Percentiles rank a stretch among this genome's conserved stretches.
Evolutionary conservation across 1,139 yeast genomes (phyloP).

Genomic region (Scheffersomyces illinoinensis): DNA sequence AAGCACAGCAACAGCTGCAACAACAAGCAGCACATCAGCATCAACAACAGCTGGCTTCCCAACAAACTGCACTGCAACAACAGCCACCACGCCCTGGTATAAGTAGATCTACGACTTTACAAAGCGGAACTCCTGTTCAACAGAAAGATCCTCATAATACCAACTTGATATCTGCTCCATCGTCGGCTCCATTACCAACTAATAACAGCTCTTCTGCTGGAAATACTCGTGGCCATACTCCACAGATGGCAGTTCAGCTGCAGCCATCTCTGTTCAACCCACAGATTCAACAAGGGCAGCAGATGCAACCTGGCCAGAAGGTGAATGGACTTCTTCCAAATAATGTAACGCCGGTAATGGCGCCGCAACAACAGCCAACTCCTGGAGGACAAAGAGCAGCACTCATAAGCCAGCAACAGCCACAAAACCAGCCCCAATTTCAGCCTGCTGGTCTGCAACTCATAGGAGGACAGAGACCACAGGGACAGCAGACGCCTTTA

Average conservation of each 20-base stretch:
- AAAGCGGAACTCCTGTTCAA: slow-evolving; percentile 1
- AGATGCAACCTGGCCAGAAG: slow-evolving; percentile 10
- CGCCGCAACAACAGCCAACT: slow-evolving; percentile 19
- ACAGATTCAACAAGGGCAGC: slow-evolving; percentile 7
- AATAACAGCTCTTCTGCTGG: slow-evolving; percentile 17
- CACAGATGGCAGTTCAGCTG: slow-evolving; percentile 27
- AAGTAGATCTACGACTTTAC: slow-evolving; percentile 5
- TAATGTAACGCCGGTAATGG: slow-evolving; percentile 9
- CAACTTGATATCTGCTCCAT: slow-evolving; percentile 20
- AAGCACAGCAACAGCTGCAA: slow-evolving; percentile 14
- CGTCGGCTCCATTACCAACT: slow-evolving; percentile 26
- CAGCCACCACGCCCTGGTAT: slow-evolving; percentile 10
- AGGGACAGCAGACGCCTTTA: neutral
- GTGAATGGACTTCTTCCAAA: slow-evolving; percentile 5
- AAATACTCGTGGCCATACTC: slow-evolving; percentile 28
- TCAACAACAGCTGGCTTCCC: slow-evolving; percentile 7
- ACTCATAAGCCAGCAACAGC: neutral
- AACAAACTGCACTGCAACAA: slow-evolving; percentile 1
- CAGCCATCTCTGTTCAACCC: slow-evolving; percentile 16
- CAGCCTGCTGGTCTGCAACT: slow-evolving; percentile 1
- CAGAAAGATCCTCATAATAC: slow-evolving; percentile 4
- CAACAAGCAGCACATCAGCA: slow-evolving; percentile 9
- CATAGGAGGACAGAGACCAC: neutral
- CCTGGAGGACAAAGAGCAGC: slow-evolving; percentile 21
- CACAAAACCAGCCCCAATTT: neutral